Evolutionary conservation across 2,329 filamentous ascomycete genomes (phyloP).

Genomic region (Niveomyces coronatus): DNA sequence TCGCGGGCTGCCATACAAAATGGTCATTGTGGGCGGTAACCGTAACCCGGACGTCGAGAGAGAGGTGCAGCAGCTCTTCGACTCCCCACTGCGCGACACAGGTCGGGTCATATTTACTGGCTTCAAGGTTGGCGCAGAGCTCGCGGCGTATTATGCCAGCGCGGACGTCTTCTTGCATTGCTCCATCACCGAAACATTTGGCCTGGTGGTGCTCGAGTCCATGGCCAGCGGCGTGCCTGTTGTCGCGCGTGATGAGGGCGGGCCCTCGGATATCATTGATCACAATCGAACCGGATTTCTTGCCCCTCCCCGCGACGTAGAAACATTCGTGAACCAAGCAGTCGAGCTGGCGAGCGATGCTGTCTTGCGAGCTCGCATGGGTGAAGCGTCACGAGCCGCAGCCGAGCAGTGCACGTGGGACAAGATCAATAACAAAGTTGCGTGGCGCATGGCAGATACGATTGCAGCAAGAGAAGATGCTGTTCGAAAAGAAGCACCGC

Average conservation of each 20-base stretch:
- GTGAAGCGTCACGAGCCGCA: conserved; percentile 37
- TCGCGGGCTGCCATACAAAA: conserved; percentile 47
- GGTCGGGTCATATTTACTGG: conserved; percentile 56
- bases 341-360: conserved; percentile 37
- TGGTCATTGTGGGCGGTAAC: conserved; percentile 60
- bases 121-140: conserved; percentile 48
- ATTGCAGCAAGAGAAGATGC: no score
- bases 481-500: no score
- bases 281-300: conserved; percentile 51
- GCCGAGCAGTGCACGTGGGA: conserved; percentile 60
- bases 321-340: conserved; percentile 45
- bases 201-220: conserved; percentile 58
- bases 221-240: conserved; percentile 64
- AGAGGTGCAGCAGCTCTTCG: conserved; percentile 51
- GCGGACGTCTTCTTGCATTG: conserved; percentile 63
- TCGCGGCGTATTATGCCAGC: conserved; percentile 57
- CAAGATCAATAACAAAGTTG: conserved; percentile 60
- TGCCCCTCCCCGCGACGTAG: conserved; percentile 47
- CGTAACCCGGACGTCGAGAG: conserved; percentile 51
- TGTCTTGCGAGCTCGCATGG: conserved; percentile 34
- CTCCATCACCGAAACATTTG: conserved; percentile 63
- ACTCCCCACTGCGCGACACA: conserved; percentile 28
- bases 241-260: conserved; percentile 58
- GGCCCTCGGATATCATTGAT: conserved; percentile 56
- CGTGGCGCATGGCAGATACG: conserved; percentile 49